Evolutionary conservation across 1,139 yeast genomes (phyloP).

Genomic region (Saccharomycopsis hybrid): DNA sequence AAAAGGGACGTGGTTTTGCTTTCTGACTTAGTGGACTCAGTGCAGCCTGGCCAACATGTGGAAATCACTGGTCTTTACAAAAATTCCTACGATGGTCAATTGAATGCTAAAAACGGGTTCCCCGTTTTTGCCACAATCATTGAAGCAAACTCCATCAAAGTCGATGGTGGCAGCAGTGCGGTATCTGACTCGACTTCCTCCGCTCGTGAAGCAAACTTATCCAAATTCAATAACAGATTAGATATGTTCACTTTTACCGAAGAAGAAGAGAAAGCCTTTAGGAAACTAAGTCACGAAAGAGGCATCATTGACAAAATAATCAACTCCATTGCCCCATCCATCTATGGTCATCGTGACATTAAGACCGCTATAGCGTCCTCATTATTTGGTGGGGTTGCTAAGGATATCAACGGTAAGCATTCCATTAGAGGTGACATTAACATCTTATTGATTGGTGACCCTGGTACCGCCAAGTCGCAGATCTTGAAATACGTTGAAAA

Average conservation of each 20-base stretch:
- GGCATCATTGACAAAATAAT: conserved; percentile 84
- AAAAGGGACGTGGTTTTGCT: conserved; percentile 88
- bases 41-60: conserved; percentile 96
- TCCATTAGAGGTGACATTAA: conserved; percentile 97
- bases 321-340: conserved; percentile 92
- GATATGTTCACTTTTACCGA: conserved; percentile 75
- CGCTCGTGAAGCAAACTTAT: conserved; percentile 13
- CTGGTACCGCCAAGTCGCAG: conserved; percentile 98
- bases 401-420: conserved; percentile 89
- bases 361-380: conserved; percentile 94
- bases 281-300: conserved; percentile 45
- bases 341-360: conserved; percentile 89
- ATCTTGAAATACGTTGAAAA: conserved; percentile 91
- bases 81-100: conserved; percentile 85
- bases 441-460: conserved; percentile 88
- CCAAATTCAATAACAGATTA: conserved; percentile 29
- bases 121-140: conserved; percentile 95
- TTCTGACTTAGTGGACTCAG: conserved; percentile 88
- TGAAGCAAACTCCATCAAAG: conserved; percentile 79
- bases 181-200: conserved; percentile 6
- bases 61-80: conserved; percentile 92
- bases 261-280: conserved; percentile 84
- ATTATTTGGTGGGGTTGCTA: conserved; percentile 91
- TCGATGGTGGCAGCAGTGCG: conserved; percentile 18
- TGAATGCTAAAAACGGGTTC: conserved; percentile 94